Conservation (phyloP, 495 filamentous ascomycete genomes). For the Tuber aestivum region DNA sequence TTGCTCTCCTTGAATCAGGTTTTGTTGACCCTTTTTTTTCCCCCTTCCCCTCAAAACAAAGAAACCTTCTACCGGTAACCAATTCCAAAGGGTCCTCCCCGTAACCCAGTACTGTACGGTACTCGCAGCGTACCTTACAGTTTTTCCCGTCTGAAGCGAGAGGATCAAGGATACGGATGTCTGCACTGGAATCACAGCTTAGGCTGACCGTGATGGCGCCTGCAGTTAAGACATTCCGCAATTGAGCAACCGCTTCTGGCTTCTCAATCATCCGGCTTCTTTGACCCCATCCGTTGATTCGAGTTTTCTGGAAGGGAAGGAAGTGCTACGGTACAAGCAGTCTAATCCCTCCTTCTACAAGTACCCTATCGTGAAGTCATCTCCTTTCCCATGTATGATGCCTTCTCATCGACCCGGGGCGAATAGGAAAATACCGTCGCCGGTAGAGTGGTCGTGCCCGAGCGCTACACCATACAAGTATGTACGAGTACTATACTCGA, state of each 20-base stretch:
- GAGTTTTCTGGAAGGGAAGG: not conserved
- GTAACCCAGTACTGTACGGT: not conserved
- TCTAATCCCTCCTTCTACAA: no score
- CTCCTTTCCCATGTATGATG: not conserved
- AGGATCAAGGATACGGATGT: not conserved
- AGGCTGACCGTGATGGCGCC: not conserved
- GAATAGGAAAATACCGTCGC: not conserved
- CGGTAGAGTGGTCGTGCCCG: not conserved
- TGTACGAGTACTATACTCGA: no score
- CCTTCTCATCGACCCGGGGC: not conserved
- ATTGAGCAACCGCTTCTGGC: not conserved
- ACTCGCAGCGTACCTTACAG: not conserved
- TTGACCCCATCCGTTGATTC: not conserved
- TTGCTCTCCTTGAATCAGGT: no score
- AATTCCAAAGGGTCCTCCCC: not conserved
- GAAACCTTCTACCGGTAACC: not conserved
- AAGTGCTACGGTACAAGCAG: no score
- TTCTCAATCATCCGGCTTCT: not conserved
- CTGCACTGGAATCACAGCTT: not conserved
- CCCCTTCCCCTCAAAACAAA: no score
- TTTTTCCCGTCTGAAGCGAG: not conserved
- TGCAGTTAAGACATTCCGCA: not conserved
- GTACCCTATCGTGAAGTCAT: not conserved
- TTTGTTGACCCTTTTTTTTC: not conserved
- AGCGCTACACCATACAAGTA: not conserved